Percentiles rank a stretch among this genome's conserved stretches.
These are phyloP conservation scores for Coemansia sp. DNA, from an alignment of 192 early-diverging fungal species.

Conservation along the genomic window DNA sequence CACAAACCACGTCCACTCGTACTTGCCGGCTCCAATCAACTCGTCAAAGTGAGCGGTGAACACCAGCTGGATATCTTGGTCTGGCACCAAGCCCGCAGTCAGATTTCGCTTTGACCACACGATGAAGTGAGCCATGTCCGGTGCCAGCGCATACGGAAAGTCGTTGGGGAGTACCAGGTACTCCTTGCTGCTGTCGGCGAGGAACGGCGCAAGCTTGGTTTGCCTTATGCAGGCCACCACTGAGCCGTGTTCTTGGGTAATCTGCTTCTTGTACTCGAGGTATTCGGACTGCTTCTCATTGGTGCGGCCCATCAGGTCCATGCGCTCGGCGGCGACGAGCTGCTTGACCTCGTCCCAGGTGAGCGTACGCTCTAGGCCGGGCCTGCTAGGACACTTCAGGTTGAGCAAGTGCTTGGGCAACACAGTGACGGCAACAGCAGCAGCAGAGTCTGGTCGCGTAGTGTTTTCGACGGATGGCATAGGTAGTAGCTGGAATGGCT, in stretches of 20 bases:
- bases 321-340: conserved; percentile 29
- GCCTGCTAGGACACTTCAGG: conserved; percentile 13
- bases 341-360: conserved; percentile 44
- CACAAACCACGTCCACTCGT: conserved; percentile 56
- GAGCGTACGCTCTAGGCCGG: conserved; percentile 25
- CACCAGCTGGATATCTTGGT: conserved; percentile 10
- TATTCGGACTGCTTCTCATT: conserved; percentile 28
- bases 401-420: conserved; percentile 15
- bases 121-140: conserved; percentile 32
- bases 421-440: neutral
- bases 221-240: conserved; percentile 25
- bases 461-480: neutral
- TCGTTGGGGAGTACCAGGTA: conserved; percentile 52
- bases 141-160: conserved; percentile 52
- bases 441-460: neutral
- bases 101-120: conserved; percentile 52
- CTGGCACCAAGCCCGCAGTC: conserved; percentile 23
- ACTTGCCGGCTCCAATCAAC: conserved; percentile 18
- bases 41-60: conserved; percentile 25
- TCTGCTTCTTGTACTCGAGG: conserved; percentile 26
- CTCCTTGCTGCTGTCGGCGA: conserved; percentile 17
- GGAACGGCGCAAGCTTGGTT: conserved; percentile 43
- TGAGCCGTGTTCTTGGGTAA: conserved; percentile 36
- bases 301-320: conserved; percentile 44
- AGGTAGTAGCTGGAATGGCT: too few species aligned